Base-by-base conservation (phyloP, 345 rosid species). In the Trapa incisa region DNA sequence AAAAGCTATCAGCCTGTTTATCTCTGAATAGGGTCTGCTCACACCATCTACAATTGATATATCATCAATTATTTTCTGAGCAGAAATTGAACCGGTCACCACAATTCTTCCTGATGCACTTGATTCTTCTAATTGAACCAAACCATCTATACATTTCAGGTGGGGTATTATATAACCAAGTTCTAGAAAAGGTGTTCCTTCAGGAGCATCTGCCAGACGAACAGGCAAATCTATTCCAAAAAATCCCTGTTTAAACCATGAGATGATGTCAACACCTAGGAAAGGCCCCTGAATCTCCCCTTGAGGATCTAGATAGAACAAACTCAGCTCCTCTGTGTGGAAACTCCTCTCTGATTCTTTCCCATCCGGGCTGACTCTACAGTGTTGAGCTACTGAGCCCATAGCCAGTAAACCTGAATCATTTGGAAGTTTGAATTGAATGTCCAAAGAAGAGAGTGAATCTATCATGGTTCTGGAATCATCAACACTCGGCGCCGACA, bases 221-320 rank as follows among this genome's bases (percentile, higher is more conserved):
- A 89, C 93, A 6, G 79, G 91, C 73, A 92, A 84, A 71, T 92
- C 96, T 47, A 82, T 79, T 37, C 93, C 96, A 78, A 92, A 92
- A 78, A 88, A 92, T 2, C 97, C 98, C 76, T 92, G 93, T 69
- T 85, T 91, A 80, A 86, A 84, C 98, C 98, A 92, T 45, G 82
- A 77, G 52, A 89, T 78, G 70, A 92, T 86, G 76, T 89, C 96
- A 43, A 85, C 73, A 65, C 96, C 96, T 61, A 80, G 75, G 69
- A 85, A 89, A 12, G 96, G 98, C 68, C 96, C 98, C 82, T 92
- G 96, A 62, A 81, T 80, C 36, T 70, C 80, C 65, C 97, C 96
- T 73, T 86, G 88, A 75, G 98, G 98, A 85, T 92, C 97, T 72
- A 86, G 79, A 75, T 92, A 92, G 75, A 64, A 81, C 75, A 93